A percentile compares a stretch with the other conserved stretches of the same genome.
Conservation (phyloP, 345 rosid species). For the Ceriops decandra region DNA sequence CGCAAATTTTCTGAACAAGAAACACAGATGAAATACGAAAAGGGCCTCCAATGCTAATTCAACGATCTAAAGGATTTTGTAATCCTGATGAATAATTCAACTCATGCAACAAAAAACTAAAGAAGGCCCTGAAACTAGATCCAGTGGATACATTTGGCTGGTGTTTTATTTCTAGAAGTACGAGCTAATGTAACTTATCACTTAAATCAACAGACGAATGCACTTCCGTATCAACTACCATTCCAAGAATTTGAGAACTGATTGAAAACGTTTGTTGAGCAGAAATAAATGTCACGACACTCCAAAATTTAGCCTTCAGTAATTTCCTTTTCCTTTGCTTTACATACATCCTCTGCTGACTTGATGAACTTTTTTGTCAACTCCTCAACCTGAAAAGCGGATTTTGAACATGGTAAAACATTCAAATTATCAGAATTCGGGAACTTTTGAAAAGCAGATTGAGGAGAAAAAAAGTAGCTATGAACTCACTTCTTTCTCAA, state of each 20-base stretch:
- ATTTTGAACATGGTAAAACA: background rate
- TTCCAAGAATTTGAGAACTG: background rate
- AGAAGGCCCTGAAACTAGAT: too few species aligned
- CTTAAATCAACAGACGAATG: too few species aligned
- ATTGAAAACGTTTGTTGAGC: background rate
- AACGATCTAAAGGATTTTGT: too few species aligned
- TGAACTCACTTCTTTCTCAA: slow-evolving; percentile 81
- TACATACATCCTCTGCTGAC: slow-evolving; percentile 85
- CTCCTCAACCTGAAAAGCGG: slow-evolving; percentile 59
- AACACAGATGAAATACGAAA: too few species aligned
- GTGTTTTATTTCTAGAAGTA: too few species aligned
- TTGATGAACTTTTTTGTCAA: slow-evolving; percentile 74
- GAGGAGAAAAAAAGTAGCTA: background rate
- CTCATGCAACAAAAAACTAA: too few species aligned
- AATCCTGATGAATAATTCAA: too few species aligned
- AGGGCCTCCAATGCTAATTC: too few species aligned
- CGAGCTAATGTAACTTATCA: too few species aligned
- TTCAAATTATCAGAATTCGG: background rate
- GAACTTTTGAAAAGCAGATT: background rate
- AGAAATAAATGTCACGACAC: background rate
- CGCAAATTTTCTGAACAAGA: too few species aligned
- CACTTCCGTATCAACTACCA: background rate
- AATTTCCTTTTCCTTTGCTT: slow-evolving; percentile 89
- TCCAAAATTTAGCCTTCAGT: slow-evolving; percentile 44
- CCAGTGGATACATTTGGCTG: too few species aligned